Evolutionary conservation across 768 basidiomycete species (phyloP).

Genomic region (Mrakia blollopis): DNA sequence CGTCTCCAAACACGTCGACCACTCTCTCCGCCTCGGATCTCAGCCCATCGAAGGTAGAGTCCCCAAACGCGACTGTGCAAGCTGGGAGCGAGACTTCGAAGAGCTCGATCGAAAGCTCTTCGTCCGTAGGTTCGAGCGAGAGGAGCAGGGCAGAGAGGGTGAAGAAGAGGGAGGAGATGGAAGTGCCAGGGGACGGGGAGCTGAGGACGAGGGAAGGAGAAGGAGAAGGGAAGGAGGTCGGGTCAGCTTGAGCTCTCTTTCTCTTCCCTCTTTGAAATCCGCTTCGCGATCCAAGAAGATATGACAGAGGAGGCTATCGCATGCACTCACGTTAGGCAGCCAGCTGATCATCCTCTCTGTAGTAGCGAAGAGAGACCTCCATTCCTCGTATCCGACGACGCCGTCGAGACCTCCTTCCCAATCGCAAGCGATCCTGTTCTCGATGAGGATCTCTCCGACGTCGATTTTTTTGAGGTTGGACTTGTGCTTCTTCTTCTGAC

Average conservation of each 20-base stretch:
- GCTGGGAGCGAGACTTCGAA: slow-evolving; percentile 88
- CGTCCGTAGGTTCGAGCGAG: slow-evolving; percentile 87
- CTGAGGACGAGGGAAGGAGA: slow-evolving; percentile 46
- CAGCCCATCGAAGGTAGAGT: slow-evolving; percentile 87
- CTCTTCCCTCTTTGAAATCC: too few species aligned
- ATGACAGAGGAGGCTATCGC: slow-evolving; percentile 19
- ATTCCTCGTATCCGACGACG: slow-evolving; percentile 92
- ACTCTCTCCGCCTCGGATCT: slow-evolving; percentile 62
- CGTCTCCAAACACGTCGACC: slow-evolving; percentile 67
- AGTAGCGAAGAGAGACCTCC: slow-evolving; percentile 77
- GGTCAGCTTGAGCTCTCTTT: neutral
- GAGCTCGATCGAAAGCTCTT: slow-evolving; percentile 85
- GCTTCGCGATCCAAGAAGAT: neutral
- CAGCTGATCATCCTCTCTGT: slow-evolving; percentile 94
- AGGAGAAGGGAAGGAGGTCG: neutral
- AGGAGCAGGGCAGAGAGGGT: slow-evolving; percentile 77
- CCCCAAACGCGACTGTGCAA: slow-evolving; percentile 89
- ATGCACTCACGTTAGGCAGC: slow-evolving; percentile 81
- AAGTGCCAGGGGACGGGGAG: slow-evolving; percentile 90
- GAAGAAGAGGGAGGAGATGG: slow-evolving; percentile 83
- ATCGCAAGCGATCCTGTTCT: slow-evolving; percentile 51
- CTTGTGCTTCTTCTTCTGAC: slow-evolving; percentile 60
- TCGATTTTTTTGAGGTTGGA: slow-evolving; percentile 51
- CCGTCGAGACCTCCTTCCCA: slow-evolving; percentile 85
- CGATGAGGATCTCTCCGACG: slow-evolving; percentile 45